Evolutionary conservation across 805 yeast species (phyloP), one percentile per base, ranked within the genome.

Genomic region (Candida gorgasii): DNA sequence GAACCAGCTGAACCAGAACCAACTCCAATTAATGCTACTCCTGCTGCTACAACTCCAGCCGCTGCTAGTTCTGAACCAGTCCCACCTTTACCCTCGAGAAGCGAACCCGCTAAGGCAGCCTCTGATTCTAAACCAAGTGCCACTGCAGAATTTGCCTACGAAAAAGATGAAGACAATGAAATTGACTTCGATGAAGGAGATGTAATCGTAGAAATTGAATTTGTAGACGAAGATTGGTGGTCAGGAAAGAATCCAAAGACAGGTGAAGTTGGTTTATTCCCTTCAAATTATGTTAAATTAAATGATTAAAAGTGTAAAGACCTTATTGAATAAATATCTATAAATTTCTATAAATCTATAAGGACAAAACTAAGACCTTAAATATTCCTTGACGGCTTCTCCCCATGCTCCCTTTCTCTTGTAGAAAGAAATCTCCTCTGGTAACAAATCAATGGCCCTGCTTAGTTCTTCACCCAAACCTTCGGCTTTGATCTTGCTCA

Each of bases 171-270:
- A 65, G 96, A 85, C 50, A 93, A 90, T 58, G 99, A 93, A 67
- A 73, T 93, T 46, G 76, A 80, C 2, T 93, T 93, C 62, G 76
- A 71, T 17, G 96, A 88, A 59, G 95, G 92, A 40, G 98, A 89
- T 52, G 56, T 73, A 46, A 89, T 93, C 48, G 70, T 80, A 14
- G 86, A 89, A 46, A 85, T 93, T 48, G 95, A 89, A 53, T 86
- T 87, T 62, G 85, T 87, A 13, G 96, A 89, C 54, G 96, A 88
- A 35, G 96, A 88, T 60, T 93, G 99, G 99, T 93, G 98, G 98
- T 73, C 85, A 42, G 99, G 99, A 39, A 81, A 79, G 48, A 74
- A 83, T 53, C 44, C 59, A 17, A 74, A 64, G 44, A 67, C 80
- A 23, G 97, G 96, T 34, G 85, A 80, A 52, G 75, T 78, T 51